Percentiles rank a stretch among this genome's conserved stretches.
These are phyloP conservation scores for Rhodotorula sp. DNA, from an alignment of 1,284 basidiomycete genomes.

Conservation along the genomic window DNA sequence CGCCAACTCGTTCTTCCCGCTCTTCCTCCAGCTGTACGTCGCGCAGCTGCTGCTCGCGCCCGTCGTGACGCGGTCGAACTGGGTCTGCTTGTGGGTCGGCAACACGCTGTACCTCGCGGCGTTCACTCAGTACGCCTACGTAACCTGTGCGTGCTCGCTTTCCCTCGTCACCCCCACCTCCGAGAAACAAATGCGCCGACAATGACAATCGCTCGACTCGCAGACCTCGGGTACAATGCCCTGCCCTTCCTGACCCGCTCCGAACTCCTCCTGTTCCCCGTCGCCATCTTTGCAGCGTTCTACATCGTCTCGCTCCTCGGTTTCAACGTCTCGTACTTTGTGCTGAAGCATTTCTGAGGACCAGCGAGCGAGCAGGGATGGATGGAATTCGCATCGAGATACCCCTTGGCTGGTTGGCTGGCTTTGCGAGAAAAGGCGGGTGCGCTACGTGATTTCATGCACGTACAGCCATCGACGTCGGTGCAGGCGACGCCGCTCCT, in stretches of 20 bases:
- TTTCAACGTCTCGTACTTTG: conserved; percentile 79
- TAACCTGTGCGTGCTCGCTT: conserved; percentile 56
- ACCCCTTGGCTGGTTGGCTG: too few species aligned
- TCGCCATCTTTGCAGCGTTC: conserved; percentile 70
- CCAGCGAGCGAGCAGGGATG: too few species aligned
- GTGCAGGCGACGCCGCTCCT: neutral
- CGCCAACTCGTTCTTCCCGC: conserved; percentile 89
- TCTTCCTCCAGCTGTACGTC: conserved; percentile 81
- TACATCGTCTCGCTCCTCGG: conserved; percentile 83
- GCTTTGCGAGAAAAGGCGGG: too few species aligned
- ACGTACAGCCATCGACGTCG: too few species aligned
- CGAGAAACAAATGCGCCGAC: too few species aligned
- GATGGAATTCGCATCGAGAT: too few species aligned
- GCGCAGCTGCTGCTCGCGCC: conserved; percentile 80
- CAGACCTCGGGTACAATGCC: conserved; percentile 73
- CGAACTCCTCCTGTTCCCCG: conserved; percentile 78
- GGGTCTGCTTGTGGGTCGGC: conserved; percentile 88
- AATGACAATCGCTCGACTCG: too few species aligned
- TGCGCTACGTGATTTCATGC: too few species aligned
- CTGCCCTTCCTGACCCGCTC: conserved; percentile 86
- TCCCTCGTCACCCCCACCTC: too few species aligned
- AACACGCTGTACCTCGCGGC: conserved; percentile 57
- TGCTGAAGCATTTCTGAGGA: conserved; percentile 52
- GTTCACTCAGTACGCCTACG: conserved; percentile 83
- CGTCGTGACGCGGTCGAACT: conserved; percentile 75